Evolutionary conservation across 1,139 yeast species (phyloP).

Genomic region (Trichomonascaceae sp.): DNA sequence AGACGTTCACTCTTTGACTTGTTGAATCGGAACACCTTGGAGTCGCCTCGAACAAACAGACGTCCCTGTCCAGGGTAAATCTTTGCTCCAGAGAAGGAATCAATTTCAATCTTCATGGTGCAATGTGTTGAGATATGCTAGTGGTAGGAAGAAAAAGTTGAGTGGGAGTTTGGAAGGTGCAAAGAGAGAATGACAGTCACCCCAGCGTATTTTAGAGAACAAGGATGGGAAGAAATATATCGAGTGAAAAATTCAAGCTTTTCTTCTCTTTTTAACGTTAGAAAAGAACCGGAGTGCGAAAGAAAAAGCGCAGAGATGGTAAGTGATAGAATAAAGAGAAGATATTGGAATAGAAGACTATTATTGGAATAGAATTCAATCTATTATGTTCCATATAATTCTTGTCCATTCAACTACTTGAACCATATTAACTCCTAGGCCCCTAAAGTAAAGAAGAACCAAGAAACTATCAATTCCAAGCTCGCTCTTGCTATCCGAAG

Average conservation of each 20-base stretch:
- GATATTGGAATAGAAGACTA: no score
- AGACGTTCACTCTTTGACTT: slow-evolving; percentile 96
- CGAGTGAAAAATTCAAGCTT: not conserved
- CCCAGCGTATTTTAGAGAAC: slow-evolving; percentile 2
- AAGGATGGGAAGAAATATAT: not conserved
- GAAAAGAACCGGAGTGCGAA: slow-evolving; percentile 76
- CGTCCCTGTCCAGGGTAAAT: slow-evolving; percentile 99
- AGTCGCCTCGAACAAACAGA: slow-evolving; percentile 98
- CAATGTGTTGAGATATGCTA: slow-evolving; percentile 13
- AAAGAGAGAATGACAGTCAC: slow-evolving; percentile 7
- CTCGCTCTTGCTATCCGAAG: slow-evolving; percentile 97
- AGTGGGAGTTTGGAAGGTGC: slow-evolving; percentile 8
- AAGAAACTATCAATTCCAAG: slow-evolving; percentile 97
- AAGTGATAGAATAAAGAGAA: slow-evolving; percentile 39
- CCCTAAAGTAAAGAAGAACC: slow-evolving; percentile 84
- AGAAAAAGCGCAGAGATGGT: slow-evolving; percentile 84
- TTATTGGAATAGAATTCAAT: not conserved
- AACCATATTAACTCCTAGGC: slow-evolving; percentile 46
- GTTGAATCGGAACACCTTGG: slow-evolving; percentile 99
- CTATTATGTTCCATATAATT: not conserved
- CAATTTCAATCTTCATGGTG: slow-evolving; percentile 97
- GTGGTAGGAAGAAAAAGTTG: slow-evolving; percentile 10
- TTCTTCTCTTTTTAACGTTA: not conserved
- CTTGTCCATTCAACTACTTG: not conserved
- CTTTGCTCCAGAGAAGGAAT: slow-evolving; percentile 98